phyloP scores from a whole-genome alignment of 1,139 yeast species.

The Pneumocystis canis region DNA sequence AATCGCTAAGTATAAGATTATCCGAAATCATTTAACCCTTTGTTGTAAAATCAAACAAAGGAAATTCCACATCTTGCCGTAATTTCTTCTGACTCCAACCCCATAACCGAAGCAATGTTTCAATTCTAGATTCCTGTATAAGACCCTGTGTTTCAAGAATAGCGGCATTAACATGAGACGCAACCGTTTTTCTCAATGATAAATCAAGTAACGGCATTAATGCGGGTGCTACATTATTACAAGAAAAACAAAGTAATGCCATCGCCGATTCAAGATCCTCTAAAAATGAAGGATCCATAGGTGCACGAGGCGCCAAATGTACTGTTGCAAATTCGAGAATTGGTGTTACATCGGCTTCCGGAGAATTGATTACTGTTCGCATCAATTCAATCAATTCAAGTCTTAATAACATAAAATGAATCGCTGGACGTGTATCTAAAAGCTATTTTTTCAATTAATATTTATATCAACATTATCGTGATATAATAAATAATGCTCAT shows the following conservation, averaged over 20 bases:
- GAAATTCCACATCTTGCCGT: neutral
- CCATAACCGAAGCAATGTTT: constrained; percentile 20
- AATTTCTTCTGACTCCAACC: constrained; percentile 10
- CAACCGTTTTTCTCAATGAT: constrained; percentile 25
- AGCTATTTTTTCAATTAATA: constrained; percentile 15
- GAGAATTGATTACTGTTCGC: constrained; percentile 19
- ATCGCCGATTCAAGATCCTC: constrained; percentile 27
- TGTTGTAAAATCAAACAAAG: neutral
- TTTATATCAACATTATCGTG: neutral
- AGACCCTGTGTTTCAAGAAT: constrained; percentile 24
- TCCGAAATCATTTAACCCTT: neutral
- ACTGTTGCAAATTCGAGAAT: constrained; percentile 28
- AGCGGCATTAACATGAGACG: constrained; percentile 26
- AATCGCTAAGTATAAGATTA: neutral
- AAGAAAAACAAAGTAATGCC: constrained; percentile 30
- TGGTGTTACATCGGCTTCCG: constrained; percentile 19
- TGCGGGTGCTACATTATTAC: constrained; percentile 20
- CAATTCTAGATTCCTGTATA: constrained; percentile 24
- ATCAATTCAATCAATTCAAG: constrained; percentile 30
- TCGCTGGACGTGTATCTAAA: constrained; percentile 23
- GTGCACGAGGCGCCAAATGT: constrained; percentile 27
- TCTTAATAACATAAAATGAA: constrained; percentile 27
- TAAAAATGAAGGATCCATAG: constrained; percentile 21
- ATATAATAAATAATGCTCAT: constrained; percentile 14
- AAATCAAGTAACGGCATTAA: constrained; percentile 24